Evolutionary conservation across 805 yeast species (phyloP), one percentile per base, ranked within the genome.

Genomic region (Monosporozyma yasuniensis): DNA sequence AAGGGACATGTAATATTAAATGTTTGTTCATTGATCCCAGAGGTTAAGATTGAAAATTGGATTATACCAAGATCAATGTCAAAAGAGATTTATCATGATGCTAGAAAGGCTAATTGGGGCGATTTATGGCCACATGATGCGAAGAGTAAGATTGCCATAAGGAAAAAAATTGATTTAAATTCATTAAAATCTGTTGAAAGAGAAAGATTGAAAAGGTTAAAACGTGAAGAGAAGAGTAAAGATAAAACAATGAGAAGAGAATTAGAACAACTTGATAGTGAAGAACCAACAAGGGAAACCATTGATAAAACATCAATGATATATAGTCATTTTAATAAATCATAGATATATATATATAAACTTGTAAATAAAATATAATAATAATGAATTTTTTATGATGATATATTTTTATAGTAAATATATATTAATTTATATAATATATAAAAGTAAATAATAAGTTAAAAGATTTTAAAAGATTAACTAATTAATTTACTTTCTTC

Each of bases 1-100:
- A 86, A 87, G 61, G 87, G 89, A 3, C 95, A 89, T 68, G 93
- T 91, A 16, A 71, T 79, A 22, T 73, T 90, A 64, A 85, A 81
- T 55, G 76, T 89, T 2, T 88, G 96, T 71, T 80, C 87, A 0
- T 27, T 39, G 35, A 16, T 12, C 7, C 78, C 90, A 0, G 75
- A 83, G 12, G 96, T 96, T 1, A 75, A 77, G 44, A 67, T 91
- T 42, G 97, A 91, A 67, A 80, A 82, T 52, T 89, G 97, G 96
- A 82, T 82, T 14, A 77, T 93, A 2, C 84, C 97, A 0, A 85
- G 83, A 63, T 81, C 95, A 18, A 73, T 78, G 49, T 85, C 87
- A 5, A 79, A 80, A 53, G 84, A 79, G 53, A 79, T 73, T 2
- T 93, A 87, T 57, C 95, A 87, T 61, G 98, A 93, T 70, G 96